phyloP scores from a whole-genome alignment of 2,329 filamentous ascomycete species.

The Colletotrichum chlorophyti region DNA sequence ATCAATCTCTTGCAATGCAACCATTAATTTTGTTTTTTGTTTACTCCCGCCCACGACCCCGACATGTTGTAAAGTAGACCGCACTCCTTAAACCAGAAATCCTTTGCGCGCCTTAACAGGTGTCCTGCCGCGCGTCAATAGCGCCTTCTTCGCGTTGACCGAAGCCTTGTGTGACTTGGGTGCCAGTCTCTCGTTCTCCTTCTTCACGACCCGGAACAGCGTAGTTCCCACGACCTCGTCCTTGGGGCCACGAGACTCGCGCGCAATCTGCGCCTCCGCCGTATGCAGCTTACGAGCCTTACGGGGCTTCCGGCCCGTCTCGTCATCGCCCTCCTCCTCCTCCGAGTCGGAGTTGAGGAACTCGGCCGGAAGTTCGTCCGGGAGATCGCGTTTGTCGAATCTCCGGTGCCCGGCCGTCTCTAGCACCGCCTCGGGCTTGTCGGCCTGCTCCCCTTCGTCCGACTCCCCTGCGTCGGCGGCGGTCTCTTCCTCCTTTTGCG shows the following conservation, averaged over 20 bases:
- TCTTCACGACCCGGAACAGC: conserved; percentile 56
- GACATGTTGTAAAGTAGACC: too few species aligned
- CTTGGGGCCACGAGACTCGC: conserved; percentile 40
- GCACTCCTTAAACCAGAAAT: conserved; percentile 51
- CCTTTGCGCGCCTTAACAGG: conserved; percentile 45
- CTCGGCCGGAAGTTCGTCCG: conserved; percentile 58
- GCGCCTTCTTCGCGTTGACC: conserved; percentile 47
- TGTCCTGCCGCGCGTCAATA: conserved; percentile 53
- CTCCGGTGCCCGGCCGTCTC: conserved; percentile 32
- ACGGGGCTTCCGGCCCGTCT: conserved; percentile 33
- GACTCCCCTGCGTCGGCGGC: conserved; percentile 14
- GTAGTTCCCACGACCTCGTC: conserved; percentile 61
- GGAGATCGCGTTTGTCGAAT: conserved; percentile 44
- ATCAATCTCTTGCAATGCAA: background rate
- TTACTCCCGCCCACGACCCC: too few species aligned
- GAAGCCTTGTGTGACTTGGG: conserved; percentile 54
- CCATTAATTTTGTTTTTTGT: too few species aligned
- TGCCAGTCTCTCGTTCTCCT: conserved; percentile 53
- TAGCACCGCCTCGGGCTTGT: conserved; percentile 32
- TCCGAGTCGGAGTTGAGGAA: conserved; percentile 61
- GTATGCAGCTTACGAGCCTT: conserved; percentile 54
- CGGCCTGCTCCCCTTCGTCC: conserved; percentile 16
- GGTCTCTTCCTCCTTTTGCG: conserved; percentile 28
- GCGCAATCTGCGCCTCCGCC: conserved; percentile 45
- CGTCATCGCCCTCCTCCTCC: conserved; percentile 39